Evolutionary conservation across 495 filamentous ascomycete genomes (phyloP).

Genomic region (Lasiosphaeria miniovina): DNA sequence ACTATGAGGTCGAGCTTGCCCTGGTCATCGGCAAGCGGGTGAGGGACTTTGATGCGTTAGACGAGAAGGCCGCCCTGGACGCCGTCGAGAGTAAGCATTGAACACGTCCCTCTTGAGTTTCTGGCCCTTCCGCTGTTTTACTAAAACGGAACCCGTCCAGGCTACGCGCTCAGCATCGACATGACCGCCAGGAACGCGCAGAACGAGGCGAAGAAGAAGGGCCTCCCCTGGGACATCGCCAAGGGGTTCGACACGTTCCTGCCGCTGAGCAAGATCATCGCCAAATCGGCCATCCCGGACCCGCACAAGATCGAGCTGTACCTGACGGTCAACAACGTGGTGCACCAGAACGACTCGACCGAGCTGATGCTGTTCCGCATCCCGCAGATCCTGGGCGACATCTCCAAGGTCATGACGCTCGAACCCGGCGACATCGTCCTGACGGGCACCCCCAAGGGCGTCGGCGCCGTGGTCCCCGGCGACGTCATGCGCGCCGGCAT

Average conservation of each 20-base stretch:
- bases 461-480: conserved; percentile 78
- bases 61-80: conserved; percentile 60
- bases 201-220: conserved; percentile 93
- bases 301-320: conserved; percentile 85
- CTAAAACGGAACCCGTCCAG: conserved; percentile 35
- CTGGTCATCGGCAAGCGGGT: conserved; percentile 78
- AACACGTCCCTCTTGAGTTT: not conserved
- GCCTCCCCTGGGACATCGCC: conserved; percentile 90
- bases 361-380: conserved; percentile 89
- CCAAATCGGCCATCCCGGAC: conserved; percentile 73
- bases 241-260: conserved; percentile 98
- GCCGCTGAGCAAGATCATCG: conserved; percentile 74
- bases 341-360: conserved; percentile 79
- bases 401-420: conserved; percentile 90
- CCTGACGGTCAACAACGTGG: conserved; percentile 70
- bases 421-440: conserved; percentile 89
- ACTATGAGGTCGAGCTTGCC: conserved; percentile 94
- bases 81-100: conserved; percentile 52
- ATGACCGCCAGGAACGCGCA: conserved; percentile 94
- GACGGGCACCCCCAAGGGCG: conserved; percentile 95
- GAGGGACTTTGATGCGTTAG: conserved; percentile 66
- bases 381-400: conserved; percentile 81
- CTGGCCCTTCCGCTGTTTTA: not conserved
- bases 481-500: conserved; percentile 89
- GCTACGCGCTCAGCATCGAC: conserved; percentile 83